Evolutionary conservation across 2,329 filamentous ascomycete species (phyloP).

Genomic region (Pseudogymnoascus sp.): DNA sequence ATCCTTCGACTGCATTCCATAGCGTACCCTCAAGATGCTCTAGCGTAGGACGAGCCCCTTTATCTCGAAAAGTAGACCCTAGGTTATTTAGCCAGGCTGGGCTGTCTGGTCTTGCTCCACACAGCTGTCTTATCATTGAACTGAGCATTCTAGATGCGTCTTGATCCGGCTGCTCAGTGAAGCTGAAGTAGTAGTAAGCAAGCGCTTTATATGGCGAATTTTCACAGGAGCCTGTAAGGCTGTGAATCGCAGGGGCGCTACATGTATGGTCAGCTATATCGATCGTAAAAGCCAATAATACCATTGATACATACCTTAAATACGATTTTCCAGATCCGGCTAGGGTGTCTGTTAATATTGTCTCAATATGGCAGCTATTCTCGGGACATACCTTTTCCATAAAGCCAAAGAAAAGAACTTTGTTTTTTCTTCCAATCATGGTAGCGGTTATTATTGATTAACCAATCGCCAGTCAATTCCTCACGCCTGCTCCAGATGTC

Average conservation of each 20-base stretch:
- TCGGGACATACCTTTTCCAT: constrained; percentile 14
- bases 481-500: not conserved
- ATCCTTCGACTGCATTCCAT: constrained; percentile 11
- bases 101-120: constrained; percentile 13
- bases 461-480: constrained; percentile 11
- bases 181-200: constrained; percentile 24
- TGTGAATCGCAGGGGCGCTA: constrained; percentile 10
- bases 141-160: constrained; percentile 16
- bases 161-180: constrained; percentile 18
- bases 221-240: constrained; percentile 3
- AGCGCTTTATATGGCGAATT: constrained; percentile 13
- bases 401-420: constrained; percentile 15
- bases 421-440: constrained; percentile 9
- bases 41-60: constrained; percentile 7
- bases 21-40: constrained; percentile 5
- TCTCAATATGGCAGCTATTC: not conserved
- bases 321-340: constrained; percentile 14
- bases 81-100: constrained; percentile 5
- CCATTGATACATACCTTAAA: not conserved
- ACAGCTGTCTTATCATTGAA: constrained; percentile 21
- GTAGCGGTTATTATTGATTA: constrained; percentile 12
- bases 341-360: not conserved
- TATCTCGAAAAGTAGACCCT: not conserved
- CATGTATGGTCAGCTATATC: not conserved
- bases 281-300: not conserved